A percentile compares a stretch with the other conserved stretches of the same genome.
Conservation (phyloP, 2,329 filamentous ascomycete genomes). For the Trichoderma sp. region DNA sequence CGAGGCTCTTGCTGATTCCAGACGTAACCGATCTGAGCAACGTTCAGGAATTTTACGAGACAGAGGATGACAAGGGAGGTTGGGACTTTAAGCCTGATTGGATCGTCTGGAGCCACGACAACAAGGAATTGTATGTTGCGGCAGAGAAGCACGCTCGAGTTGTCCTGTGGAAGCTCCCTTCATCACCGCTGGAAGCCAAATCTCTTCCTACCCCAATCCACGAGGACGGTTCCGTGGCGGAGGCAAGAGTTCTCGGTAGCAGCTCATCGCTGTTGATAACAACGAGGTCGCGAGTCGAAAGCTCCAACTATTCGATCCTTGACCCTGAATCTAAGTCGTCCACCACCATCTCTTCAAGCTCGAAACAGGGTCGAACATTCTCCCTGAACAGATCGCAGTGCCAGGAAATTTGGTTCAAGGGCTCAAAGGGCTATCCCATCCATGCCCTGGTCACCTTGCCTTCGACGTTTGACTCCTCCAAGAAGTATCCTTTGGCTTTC, state of each 20-base stretch:
- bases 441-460: conserved; percentile 68
- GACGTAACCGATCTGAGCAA: conserved; percentile 57
- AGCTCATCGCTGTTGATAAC: conserved; percentile 58
- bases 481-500: conserved; percentile 77
- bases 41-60: conserved; percentile 61
- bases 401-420: conserved; percentile 67
- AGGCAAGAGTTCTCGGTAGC: conserved; percentile 52
- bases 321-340: conserved; percentile 42
- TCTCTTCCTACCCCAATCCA: conserved; percentile 51
- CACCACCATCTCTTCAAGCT: conserved; percentile 59
- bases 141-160: conserved; percentile 67
- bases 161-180: conserved; percentile 61
- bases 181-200: conserved; percentile 49
- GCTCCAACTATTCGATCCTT: conserved; percentile 64
- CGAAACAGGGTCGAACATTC: conserved; percentile 63
- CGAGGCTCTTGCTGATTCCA: conserved; percentile 63
- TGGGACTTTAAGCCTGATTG: conserved; percentile 60
- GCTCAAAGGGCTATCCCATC: conserved; percentile 62
- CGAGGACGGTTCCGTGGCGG: conserved; percentile 52
- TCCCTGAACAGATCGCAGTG: conserved; percentile 64
- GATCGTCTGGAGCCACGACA: conserved; percentile 57
- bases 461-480: conserved; percentile 62
- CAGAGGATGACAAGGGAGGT: conserved; percentile 59
- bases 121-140: conserved; percentile 66
- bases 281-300: conserved; percentile 69